These are phyloP conservation scores for Hyphopichia wangnamkhiaoensis DNA, from an alignment of 1,139 yeast genomes.

Conservation along the genomic window DNA sequence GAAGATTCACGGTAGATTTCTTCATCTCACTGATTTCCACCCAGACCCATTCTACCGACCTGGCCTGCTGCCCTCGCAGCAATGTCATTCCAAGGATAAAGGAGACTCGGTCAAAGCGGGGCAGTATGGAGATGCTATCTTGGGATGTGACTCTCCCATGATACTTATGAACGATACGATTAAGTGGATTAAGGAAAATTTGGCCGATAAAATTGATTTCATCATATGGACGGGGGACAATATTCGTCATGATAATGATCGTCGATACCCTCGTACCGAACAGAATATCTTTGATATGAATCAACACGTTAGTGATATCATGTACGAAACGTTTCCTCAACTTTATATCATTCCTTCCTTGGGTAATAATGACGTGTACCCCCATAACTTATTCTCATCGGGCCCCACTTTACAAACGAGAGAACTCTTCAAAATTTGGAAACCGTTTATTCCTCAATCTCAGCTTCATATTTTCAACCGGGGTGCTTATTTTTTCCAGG, in stretches of 20 bases:
- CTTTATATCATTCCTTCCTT: conserved; percentile 65
- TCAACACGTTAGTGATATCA: conserved; percentile 52
- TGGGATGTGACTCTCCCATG: conserved; percentile 74
- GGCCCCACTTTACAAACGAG: conserved; percentile 87
- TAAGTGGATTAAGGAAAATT: conserved; percentile 61
- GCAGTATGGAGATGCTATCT: conserved; percentile 71
- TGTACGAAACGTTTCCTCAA: conserved; percentile 51
- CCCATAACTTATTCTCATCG: conserved; percentile 79
- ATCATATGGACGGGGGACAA: conserved; percentile 92
- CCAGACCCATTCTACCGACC: conserved; percentile 72
- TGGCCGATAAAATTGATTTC: conserved; percentile 77
- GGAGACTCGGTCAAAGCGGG: conserved; percentile 48
- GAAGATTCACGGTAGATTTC: conserved; percentile 65
- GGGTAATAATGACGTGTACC: conserved; percentile 88
- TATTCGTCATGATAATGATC: conserved; percentile 81
- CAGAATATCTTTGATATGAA: conserved; percentile 69
- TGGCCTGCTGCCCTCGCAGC: conserved; percentile 49
- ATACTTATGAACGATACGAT: conserved; percentile 62
- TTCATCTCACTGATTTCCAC: conserved; percentile 85
- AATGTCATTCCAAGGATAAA: conserved; percentile 54
- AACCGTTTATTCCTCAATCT: conserved; percentile 69
- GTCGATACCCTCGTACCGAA: conserved; percentile 71
- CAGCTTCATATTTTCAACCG: conserved; percentile 74
- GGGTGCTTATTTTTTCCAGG: conserved; percentile 74
- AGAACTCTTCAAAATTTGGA: conserved; percentile 74